Evolutionary conservation across 2,329 filamentous ascomycete species (phyloP), one percentile per base, ranked within the genome.

Genomic region (Albifimbria verrucaria): DNA sequence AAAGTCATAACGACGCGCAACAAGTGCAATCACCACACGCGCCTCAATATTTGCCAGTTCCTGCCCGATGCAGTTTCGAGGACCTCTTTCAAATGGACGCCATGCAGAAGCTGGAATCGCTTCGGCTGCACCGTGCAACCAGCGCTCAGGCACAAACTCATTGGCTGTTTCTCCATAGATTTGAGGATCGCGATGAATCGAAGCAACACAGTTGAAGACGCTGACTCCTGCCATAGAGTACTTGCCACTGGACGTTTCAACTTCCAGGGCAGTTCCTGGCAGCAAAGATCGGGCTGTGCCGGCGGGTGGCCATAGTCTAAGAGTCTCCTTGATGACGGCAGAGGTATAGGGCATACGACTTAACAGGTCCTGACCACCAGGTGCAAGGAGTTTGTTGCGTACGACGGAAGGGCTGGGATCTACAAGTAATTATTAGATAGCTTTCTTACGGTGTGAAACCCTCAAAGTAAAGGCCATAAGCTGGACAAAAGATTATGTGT

Each of bases 71-170:
- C 42, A 44, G 42, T 20, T 44, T 12, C 42, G 42, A 11, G 42
- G 42, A 6, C 42, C 42, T 23, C 42, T 21, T 20, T 44, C 42
- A 44, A 44, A 44, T 15, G 42, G 42, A 21, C 42, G 18, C 42
- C 42, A 44, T n/a, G 42, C 42, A 23, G 18, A 21, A 11, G 42
- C 18, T 44, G 42, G 42, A 20, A 44, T 21, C 5, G 18, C 12
- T 12, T n/a, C 12, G 6, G 32, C 32, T 6, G 42, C 42, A 28
- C 52, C 51, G 15, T 20, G 15, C 36, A 50, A 25, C 72, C 72
- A 77, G 5, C 74, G 63, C 60, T 77, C 74, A 0, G 74, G 74
- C 7, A 67, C 60, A 50, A 71, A 76, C 50, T 65, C 65, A 32
- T 69, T 59, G 12, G 59, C 69, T 12, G 62, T 68, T 1, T 64